A percentile compares a stretch with the other conserved stretches of the same genome.
phyloP scores from a whole-genome alignment of 805 yeast genomes.

The Lipomyces oligophaga region DNA sequence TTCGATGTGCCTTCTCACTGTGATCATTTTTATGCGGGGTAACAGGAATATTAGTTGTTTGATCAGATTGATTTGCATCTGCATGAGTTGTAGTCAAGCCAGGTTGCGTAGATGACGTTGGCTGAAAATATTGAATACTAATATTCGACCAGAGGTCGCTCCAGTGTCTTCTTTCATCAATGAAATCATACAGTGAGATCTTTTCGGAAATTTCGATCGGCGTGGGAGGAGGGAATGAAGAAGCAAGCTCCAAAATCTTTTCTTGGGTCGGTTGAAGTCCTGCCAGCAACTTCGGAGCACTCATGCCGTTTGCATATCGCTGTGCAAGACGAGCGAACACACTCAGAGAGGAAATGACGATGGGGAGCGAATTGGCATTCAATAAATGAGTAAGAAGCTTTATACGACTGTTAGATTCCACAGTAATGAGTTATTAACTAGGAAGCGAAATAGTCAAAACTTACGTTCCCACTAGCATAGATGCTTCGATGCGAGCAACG shows the following conservation, averaged over 20 bases:
- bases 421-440: neutral
- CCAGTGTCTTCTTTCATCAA: slow-evolving; percentile 30
- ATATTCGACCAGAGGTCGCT: slow-evolving; percentile 30
- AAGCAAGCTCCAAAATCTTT: slow-evolving; percentile 52
- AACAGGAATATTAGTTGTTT: slow-evolving; percentile 12
- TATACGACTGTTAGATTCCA: neutral
- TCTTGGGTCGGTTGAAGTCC: slow-evolving; percentile 43
- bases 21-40: slow-evolving; percentile 5
- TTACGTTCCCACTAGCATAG: slow-evolving; percentile 41
- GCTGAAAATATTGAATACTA: slow-evolving; percentile 32
- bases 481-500: slow-evolving; percentile 65
- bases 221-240: slow-evolving; percentile 44
- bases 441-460: neutral
- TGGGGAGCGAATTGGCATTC: slow-evolving; percentile 54
- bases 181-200: slow-evolving; percentile 31
- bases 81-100: slow-evolving; percentile 4
- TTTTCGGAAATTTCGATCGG: slow-evolving; percentile 32
- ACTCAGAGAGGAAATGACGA: slow-evolving; percentile 58
- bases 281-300: slow-evolving; percentile 45
- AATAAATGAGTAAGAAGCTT: slow-evolving; percentile 52
- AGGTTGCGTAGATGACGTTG: neutral
- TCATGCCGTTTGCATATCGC: slow-evolving; percentile 49
- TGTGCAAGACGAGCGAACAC: slow-evolving; percentile 60
- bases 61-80: slow-evolving; percentile 8
- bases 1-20: slow-evolving; percentile 1